A percentile compares a stretch with the other conserved stretches of the same genome.
phyloP scores from a whole-genome alignment of 2,329 filamentous ascomycete species.

The Alternaria triticina region DNA sequence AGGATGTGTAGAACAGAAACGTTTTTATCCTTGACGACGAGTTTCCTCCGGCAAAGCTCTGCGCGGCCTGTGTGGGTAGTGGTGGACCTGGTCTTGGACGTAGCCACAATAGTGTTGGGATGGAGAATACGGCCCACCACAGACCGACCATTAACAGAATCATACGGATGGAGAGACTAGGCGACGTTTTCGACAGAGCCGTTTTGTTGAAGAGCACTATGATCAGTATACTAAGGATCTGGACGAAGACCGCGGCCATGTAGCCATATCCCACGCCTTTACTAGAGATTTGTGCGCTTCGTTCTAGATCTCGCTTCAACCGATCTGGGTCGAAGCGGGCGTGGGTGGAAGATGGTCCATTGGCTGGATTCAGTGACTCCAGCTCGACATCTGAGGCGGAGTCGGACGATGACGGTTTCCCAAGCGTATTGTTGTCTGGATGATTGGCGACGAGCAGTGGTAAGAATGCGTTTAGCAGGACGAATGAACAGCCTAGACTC shows the following conservation, averaged over 20 bases:
- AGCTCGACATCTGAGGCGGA: slow-evolving; percentile 34
- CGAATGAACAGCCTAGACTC: slow-evolving; percentile 91
- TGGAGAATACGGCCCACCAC: slow-evolving; percentile 89
- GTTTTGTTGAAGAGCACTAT: slow-evolving; percentile 62
- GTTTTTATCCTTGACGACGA: slow-evolving; percentile 20
- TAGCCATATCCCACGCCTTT: slow-evolving; percentile 92
- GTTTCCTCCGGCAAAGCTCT: slow-evolving; percentile 12
- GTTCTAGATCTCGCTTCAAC: slow-evolving; percentile 70
- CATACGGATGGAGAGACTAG: slow-evolving; percentile 80
- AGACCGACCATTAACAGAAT: slow-evolving; percentile 81
- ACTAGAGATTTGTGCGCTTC: slow-evolving; percentile 86
- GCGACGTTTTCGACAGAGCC: slow-evolving; percentile 64
- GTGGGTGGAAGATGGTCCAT: background rate
- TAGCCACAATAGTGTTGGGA: slow-evolving; percentile 84
- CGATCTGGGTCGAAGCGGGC: slow-evolving; percentile 22
- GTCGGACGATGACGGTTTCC: slow-evolving; percentile 14
- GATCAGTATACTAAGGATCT: slow-evolving; percentile 77
- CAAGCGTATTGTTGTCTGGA: slow-evolving; percentile 51
- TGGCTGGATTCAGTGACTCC: slow-evolving; percentile 30
- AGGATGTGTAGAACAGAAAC: slow-evolving; percentile 72
- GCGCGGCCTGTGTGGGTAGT: slow-evolving; percentile 50
- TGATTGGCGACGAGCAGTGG: slow-evolving; percentile 86
- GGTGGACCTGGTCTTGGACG: slow-evolving; percentile 86
- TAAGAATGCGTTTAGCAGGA: slow-evolving; percentile 91
- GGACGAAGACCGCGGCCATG: slow-evolving; percentile 78